phyloP scores from a whole-genome alignment of 2,329 filamentous ascomycete genomes.

The Xylaria sp. region DNA sequence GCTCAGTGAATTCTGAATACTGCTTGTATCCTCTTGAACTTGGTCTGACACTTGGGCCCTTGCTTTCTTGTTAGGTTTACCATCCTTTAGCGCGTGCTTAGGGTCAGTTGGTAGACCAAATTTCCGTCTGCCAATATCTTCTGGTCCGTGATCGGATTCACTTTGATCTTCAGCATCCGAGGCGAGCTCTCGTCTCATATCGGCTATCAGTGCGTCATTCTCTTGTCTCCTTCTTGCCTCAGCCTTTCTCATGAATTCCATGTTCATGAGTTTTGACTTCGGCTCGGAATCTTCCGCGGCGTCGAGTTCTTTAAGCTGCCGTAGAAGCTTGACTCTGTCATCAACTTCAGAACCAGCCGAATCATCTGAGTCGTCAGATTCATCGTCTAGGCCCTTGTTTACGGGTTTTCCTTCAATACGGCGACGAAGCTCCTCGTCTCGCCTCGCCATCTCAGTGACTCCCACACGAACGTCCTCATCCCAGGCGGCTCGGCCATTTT shows the following conservation, averaged over 20 bases:
- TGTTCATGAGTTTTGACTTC: conserved; percentile 76
- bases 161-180: conserved; percentile 66
- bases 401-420: conserved; percentile 77
- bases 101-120: conserved; percentile 66
- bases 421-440: conserved; percentile 83
- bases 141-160: conserved; percentile 62
- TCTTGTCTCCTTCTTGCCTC: conserved; percentile 80
- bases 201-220: conserved; percentile 80
- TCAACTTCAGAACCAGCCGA: conserved; percentile 67
- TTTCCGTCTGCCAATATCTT: conserved; percentile 74
- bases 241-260: conserved; percentile 96
- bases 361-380: conserved; percentile 62
- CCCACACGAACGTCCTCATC: conserved; percentile 85
- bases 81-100: conserved; percentile 39
- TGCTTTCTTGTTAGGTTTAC: conserved; percentile 51
- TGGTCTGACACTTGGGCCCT: conserved; percentile 50
- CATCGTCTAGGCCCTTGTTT: conserved; percentile 46
- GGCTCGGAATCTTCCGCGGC: conserved; percentile 63
- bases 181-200: conserved; percentile 78
- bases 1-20: conserved; percentile 44
- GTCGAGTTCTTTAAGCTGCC: conserved; percentile 59
- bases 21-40: conserved; percentile 55
- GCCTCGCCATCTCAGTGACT: conserved; percentile 81
- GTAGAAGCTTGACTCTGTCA: conserved; percentile 61
- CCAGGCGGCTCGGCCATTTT: conserved; percentile 84